Evolutionary conservation across 1,284 basidiomycete genomes (phyloP), one percentile per base, ranked within the genome.

Genomic region (Cryptococcus deneoformans): DNA sequence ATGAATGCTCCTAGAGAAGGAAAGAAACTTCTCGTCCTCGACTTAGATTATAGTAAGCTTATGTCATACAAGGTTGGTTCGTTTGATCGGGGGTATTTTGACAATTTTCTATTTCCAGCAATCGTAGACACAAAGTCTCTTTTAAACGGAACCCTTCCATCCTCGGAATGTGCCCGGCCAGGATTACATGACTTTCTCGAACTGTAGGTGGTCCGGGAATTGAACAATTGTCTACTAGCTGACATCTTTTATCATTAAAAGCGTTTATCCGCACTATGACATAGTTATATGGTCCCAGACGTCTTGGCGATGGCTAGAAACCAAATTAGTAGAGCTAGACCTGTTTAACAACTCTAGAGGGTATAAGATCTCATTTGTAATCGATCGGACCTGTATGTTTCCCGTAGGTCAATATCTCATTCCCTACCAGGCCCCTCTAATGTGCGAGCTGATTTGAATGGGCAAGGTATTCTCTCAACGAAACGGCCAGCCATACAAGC

Each of bases 321-420:
- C 40, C 48, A 46, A 54, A 12, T 9, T 36, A 35, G 20, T 54
- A 14, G 46, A 6, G 14, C 37, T 72, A 29, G 89, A 85, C 29
- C 89, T 94, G 85, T 79, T 95, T 16, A 89, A 8, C n/a, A 82
- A 83, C 47, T 60, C 66, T 10, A 80, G 80, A 52, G 83, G 82
- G 63, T 92, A 92, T 75, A 84, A 89, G 62, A 69, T 76, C 48
- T 58, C 58, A 52, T 64, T 72, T 85, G 89, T 92, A 0, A 81
- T 92, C 12, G 91, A 94, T 80, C 87, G 90, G 67, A 88, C 85
- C 0, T 85, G 84, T 53, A 95, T 95, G 92, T 94, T 94, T 72
- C 88, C 86, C 4, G 89, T 94, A 3, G 50, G 69, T 60, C 16
- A n/a, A 24, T 20, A 20, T 20, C 20, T 20, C 2, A 20, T 20